Base-by-base conservation (phyloP, 192 early-diverging fungal genomes). In the Coemansia nantahalensis region DNA sequence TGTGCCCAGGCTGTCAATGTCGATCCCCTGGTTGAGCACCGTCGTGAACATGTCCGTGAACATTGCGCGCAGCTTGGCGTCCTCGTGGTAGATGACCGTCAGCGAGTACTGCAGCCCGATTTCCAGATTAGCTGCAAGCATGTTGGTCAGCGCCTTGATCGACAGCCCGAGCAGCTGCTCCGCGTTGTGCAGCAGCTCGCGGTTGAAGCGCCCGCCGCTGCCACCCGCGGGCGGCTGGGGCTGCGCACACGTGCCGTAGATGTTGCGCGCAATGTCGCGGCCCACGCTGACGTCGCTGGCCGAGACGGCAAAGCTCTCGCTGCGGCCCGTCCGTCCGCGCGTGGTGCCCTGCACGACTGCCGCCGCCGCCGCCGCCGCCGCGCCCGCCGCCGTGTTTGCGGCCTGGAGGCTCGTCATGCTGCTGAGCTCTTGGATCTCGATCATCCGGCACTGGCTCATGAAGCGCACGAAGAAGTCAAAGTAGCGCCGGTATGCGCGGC, bases 11-110 rank as follows among this genome's bases (percentile, higher is more conserved):
- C 83, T 86, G 30, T 85, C 88, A 56, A 88, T 88, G 49, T 91
- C 87, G n/a, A 84, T 85, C n/a, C 90, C 95, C 65, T 85, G 74
- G 48, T 91, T 86, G 39, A 98, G 68, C 40, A 97, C 86, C 48
- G 95, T 90, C 21, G 92, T 94, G 35, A 98, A 71, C 26, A 98
- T 93, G 42, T 92, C 84, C 65, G 93, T 92, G 56, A 97, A 98
- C 19, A 92, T 82, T 1, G 90, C 86, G 16, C 95, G 81, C 44
- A 88, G 91, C 54, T 86, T 84, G 14, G 84, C 81, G 65, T 97
- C 93, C 64, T 93, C 92, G 62, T 95, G 88, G 53, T 95, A 97
- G 13, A 85, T 89, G 79, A 93, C 87, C 0, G 89, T 81, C 19
- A 98, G 64, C 38, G 91, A 93, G 65, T 86, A 91, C 70, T 90